phyloP scores from a whole-genome alignment of 1,284 basidiomycete species.

The Cryptococcus sp. region DNA sequence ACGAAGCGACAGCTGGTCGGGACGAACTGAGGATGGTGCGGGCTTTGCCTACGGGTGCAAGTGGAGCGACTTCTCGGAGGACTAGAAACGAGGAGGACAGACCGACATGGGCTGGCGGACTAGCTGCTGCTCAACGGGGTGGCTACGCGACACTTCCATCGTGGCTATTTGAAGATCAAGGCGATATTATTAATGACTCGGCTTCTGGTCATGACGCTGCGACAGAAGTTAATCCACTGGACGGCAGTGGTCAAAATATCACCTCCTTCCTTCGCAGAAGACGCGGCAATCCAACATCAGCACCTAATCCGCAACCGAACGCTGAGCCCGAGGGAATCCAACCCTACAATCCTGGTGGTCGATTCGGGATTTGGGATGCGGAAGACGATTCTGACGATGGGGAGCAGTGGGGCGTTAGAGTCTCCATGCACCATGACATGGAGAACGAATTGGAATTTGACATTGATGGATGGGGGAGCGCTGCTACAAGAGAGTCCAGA shows the following conservation, averaged over 20 bases:
- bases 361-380: too few species aligned
- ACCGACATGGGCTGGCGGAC: background rate
- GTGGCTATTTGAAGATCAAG: too few species aligned
- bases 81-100: background rate
- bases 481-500: background rate
- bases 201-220: too few species aligned
- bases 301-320: background rate
- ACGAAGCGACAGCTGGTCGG: background rate
- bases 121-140: too few species aligned
- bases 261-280: slow-evolving; percentile 11
- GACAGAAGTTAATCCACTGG: background rate
- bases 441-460: slow-evolving; percentile 8
- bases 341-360: too few species aligned
- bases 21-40: slow-evolving; percentile 9
- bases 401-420: slow-evolving; percentile 7
- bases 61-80: background rate
- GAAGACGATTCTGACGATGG: slow-evolving; percentile 59
- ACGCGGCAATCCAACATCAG: slow-evolving; percentile 9
- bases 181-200: too few species aligned
- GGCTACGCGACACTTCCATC: too few species aligned
- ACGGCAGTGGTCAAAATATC: slow-evolving; percentile 6
- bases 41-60: slow-evolving; percentile 13
- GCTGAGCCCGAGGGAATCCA: too few species aligned
- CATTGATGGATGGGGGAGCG: slow-evolving; percentile 3
- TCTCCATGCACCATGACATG: slow-evolving; percentile 2